These are phyloP conservation scores for Suhomyces vadensis DNA, from an alignment of 805 yeast genomes.

Conservation along the genomic window DNA sequence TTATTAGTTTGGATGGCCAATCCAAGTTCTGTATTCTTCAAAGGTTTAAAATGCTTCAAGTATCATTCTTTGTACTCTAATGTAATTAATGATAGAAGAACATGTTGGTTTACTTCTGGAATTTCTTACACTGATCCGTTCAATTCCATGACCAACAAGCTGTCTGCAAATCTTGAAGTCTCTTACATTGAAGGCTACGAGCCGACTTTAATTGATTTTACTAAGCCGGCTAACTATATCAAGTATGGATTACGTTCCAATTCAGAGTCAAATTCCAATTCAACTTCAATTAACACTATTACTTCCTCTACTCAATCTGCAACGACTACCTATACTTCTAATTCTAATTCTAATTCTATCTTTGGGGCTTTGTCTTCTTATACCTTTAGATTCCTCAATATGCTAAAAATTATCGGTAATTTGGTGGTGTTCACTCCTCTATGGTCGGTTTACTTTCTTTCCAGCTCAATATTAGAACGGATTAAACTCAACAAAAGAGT, in stretches of 20 bases:
- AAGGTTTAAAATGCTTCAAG: slow-evolving; percentile 55
- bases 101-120: slow-evolving; percentile 82
- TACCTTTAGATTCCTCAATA: not conserved
- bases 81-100: slow-evolving; percentile 74
- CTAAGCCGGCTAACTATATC: slow-evolving; percentile 36
- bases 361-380: not conserved
- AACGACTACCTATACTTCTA: not conserved
- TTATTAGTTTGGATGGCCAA: slow-evolving; percentile 67
- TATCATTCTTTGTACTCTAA: slow-evolving; percentile 67
- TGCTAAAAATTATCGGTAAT: slow-evolving; percentile 39
- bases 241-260: not conserved
- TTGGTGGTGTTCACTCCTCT: slow-evolving; percentile 59
- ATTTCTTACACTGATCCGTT: slow-evolving; percentile 66
- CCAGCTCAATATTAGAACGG: slow-evolving; percentile 41
- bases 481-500: slow-evolving; percentile 31
- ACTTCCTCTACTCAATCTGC: not conserved
- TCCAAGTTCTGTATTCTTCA: slow-evolving; percentile 57
- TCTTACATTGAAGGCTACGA: slow-evolving; percentile 52
- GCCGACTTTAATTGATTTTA: slow-evolving; percentile 56
- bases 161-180: slow-evolving; percentile 39
- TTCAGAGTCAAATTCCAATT: too few species aligned
- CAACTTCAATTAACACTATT: too few species aligned
- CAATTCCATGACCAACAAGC: slow-evolving; percentile 45
- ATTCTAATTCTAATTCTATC: not conserved
- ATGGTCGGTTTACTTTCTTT: slow-evolving; percentile 60